Evolutionary conservation across 2,329 filamentous ascomycete species (phyloP).

Genomic region (Aspergillus ustus): DNA sequence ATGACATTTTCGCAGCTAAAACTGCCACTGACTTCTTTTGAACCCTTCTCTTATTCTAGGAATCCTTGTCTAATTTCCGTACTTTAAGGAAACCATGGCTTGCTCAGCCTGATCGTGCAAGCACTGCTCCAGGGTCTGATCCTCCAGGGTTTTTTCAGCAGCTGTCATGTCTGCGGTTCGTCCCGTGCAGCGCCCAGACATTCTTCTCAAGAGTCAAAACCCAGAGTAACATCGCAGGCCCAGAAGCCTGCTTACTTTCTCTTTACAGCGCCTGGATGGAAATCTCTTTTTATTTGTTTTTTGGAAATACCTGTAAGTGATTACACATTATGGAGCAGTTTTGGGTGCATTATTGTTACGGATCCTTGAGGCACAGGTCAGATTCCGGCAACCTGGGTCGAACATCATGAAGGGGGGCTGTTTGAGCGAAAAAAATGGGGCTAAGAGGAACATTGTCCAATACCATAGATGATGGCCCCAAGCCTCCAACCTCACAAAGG

Average conservation of each 20-base stretch:
- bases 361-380: slow-evolving; percentile 2
- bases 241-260: background rate
- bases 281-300: background rate
- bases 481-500: background rate
- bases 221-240: background rate
- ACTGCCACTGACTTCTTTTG: background rate
- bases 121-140: slow-evolving; percentile 4
- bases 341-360: background rate
- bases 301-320: background rate
- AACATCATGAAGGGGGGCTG: background rate
- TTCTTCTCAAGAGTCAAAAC: background rate
- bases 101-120: background rate
- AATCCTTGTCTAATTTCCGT: slow-evolving; percentile 5
- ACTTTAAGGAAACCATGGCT: slow-evolving; percentile 6
- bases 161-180: slow-evolving; percentile 16
- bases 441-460: background rate
- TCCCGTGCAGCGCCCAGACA: slow-evolving; percentile 12
- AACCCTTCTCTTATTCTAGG: slow-evolving; percentile 2
- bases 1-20: slow-evolving; percentile 11
- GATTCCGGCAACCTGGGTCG: slow-evolving; percentile 15
- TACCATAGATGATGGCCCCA: slow-evolving; percentile 12
- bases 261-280: background rate
- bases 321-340: background rate
- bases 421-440: slow-evolving; percentile 6
- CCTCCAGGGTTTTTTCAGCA: slow-evolving; percentile 5